Conservation (phyloP, 2,329 filamentous ascomycete genomes). For the Rosellinia necatrix region DNA sequence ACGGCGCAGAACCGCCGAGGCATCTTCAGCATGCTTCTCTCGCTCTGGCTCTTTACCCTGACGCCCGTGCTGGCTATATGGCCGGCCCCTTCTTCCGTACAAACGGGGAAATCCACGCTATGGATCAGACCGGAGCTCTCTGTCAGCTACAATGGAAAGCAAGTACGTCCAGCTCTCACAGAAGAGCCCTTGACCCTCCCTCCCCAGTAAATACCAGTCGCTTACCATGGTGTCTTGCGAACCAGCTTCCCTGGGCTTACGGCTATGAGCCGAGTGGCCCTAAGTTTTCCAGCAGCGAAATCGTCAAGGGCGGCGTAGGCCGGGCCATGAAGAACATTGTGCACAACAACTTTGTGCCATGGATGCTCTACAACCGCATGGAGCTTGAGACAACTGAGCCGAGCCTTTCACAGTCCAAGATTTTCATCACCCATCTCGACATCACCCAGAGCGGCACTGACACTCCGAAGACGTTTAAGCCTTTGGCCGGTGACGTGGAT, state of each 20-base stretch:
- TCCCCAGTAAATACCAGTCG: conserved; percentile 37
- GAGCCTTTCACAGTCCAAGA: conserved; percentile 46
- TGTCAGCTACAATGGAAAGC: conserved; percentile 63
- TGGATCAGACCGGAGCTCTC: conserved; percentile 57
- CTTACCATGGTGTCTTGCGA: conserved; percentile 25
- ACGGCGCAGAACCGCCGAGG: conserved; percentile 22
- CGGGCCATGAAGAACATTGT: conserved; percentile 69
- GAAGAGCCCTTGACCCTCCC: background rate
- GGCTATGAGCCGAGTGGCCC: conserved; percentile 48
- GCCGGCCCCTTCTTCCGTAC: conserved; percentile 58
- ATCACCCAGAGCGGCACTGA: conserved; percentile 66
- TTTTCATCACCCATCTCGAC: conserved; percentile 61
- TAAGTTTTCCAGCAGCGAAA: conserved; percentile 53
- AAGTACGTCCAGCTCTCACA: conserved; percentile 50
- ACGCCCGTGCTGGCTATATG: conserved; percentile 58
- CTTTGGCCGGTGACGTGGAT: conserved; percentile 67
- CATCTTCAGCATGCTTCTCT: conserved; percentile 41
- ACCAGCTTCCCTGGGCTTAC: conserved; percentile 54
- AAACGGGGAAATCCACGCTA: conserved; percentile 56
- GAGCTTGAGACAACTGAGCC: conserved; percentile 67
- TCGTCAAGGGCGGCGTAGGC: conserved; percentile 61
- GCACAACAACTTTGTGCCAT: conserved; percentile 71
- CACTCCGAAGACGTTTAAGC: conserved; percentile 58
- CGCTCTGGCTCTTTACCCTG: conserved; percentile 47
- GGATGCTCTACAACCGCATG: conserved; percentile 73